Evolutionary conservation across 352 stramenopile genomes (phyloP).

Genomic region (Achlya hypogyna): DNA sequence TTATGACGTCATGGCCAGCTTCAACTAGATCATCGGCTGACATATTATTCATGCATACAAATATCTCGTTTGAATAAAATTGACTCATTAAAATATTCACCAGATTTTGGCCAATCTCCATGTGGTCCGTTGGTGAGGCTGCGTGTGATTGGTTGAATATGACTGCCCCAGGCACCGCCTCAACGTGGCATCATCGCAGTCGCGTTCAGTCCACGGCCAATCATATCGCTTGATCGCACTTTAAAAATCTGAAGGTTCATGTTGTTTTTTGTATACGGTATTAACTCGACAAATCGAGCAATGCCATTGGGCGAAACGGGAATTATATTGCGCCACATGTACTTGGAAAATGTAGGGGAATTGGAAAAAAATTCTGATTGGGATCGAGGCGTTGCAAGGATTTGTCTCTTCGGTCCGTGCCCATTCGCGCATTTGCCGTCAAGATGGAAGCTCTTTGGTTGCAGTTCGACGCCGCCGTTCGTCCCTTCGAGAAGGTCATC

Average conservation of each 20-base stretch:
- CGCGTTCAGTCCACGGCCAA: not conserved
- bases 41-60: not conserved
- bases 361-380: not conserved
- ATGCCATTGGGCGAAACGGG: not conserved
- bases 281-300: not conserved
- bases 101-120: not conserved
- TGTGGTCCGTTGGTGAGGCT: too few species aligned
- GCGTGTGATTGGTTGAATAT: not conserved
- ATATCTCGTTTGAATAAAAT: not conserved
- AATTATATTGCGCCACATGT: not conserved
- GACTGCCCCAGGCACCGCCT: not conserved
- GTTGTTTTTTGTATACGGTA: not conserved
- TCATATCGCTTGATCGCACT: not conserved
- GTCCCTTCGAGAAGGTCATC: slow-evolving; percentile 35
- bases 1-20: not conserved
- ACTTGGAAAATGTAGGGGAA: not conserved
- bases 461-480: slow-evolving; percentile 51
- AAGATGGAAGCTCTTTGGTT: slow-evolving; percentile 28
- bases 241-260: not conserved
- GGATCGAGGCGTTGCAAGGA: not conserved
- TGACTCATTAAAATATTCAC: not conserved
- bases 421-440: not conserved
- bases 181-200: not conserved
- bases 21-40: not conserved
- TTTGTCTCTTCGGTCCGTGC: not conserved